phyloP scores from a whole-genome alignment of 495 filamentous ascomycete species.

The Xanthoparmelia taractica region DNA sequence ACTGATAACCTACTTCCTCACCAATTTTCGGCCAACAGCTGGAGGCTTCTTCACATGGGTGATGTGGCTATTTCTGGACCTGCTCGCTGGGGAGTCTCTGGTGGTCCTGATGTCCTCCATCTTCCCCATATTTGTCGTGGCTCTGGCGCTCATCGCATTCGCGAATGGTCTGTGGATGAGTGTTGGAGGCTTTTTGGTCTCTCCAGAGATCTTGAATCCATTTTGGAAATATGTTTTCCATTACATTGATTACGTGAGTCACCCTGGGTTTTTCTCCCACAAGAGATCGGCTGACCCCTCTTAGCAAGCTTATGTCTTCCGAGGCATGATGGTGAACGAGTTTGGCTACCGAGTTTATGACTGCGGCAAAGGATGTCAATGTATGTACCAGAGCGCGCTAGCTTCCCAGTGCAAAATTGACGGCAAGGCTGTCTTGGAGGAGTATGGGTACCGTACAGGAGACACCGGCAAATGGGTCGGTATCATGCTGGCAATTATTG shows the following conservation, averaged over 20 bases:
- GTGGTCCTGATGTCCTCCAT: constrained; percentile 67
- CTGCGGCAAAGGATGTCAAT: constrained; percentile 50
- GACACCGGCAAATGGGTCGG: constrained; percentile 63
- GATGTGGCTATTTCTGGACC: constrained; percentile 80
- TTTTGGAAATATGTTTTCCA: constrained; percentile 82
- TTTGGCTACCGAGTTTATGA: constrained; percentile 54
- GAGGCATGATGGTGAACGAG: constrained; percentile 88
- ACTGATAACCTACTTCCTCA: constrained; percentile 68
- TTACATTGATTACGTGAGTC: constrained; percentile 68
- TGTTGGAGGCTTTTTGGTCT: constrained; percentile 73
- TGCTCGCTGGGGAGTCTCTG: constrained; percentile 70
- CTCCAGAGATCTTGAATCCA: constrained; percentile 58
- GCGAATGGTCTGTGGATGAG: constrained; percentile 85
- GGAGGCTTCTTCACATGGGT: constrained; percentile 69
- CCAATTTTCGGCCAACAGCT: constrained; percentile 60
- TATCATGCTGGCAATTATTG: constrained; percentile 64
- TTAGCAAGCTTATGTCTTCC: constrained; percentile 60
- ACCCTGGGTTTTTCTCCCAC: neutral
- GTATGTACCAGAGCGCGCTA: constrained; percentile 61
- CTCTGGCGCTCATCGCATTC: constrained; percentile 68
- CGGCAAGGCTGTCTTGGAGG: constrained; percentile 57
- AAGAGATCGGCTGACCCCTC: neutral
- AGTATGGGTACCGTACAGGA: constrained; percentile 58
- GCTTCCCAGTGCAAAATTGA: constrained; percentile 57
- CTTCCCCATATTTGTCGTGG: constrained; percentile 69